Base-by-base conservation (phyloP, 148 eudicot species). In the Chenopodium album region DNA sequence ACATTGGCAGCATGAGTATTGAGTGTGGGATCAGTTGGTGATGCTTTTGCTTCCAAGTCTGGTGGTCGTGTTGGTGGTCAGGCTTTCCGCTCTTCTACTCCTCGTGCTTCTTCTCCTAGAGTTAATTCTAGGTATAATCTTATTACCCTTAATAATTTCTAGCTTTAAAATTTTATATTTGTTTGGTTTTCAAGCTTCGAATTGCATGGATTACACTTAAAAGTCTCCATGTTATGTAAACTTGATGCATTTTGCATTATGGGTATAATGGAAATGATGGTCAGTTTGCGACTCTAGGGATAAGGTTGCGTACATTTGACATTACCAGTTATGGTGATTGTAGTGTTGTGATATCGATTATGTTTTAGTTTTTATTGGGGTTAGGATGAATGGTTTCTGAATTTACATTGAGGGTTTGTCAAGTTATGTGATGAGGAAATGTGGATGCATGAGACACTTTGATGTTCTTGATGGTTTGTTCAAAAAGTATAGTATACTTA, bases 1-100 rank as follows among this genome's bases (percentile, higher is more conserved):
- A 88, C 98, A 76, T 62, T 96, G 79, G 92, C 94, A 73, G 97
- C 97, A 80, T 98, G 99, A 75, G 90, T 91, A 47, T 89, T 96
- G 85, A 88, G 91, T 12, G 81, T 96, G n/a, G 89, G 91, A 0
- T 84, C 97, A 22, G 88, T 92, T 37, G 94, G 88, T 76, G 92
- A 94, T 12, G 95, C 97, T 10, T 85, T 81, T 12, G 99, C 99
- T 31, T 98, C 93, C 41, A 94, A 90, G 74, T 82, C 94, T 9
- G 92, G 92, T 20, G 94, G 92, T 17, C 88, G 94, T 76, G 80
- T 91, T 78, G 94, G 94, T 13, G 94, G 94, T 80, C 90, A 91
- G 80, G 89, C 92, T 79, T 91, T 91, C 28, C 85, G 87, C 19
- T 80, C 90, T 68, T 86, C 99, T 1, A 93, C 98, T 50, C 98